A percentile compares a stretch with the other conserved stretches of the same genome.
These are phyloP conservation scores for Metschnikowia lachancei DNA, from an alignment of 805 yeast species.

Conservation along the genomic window DNA sequence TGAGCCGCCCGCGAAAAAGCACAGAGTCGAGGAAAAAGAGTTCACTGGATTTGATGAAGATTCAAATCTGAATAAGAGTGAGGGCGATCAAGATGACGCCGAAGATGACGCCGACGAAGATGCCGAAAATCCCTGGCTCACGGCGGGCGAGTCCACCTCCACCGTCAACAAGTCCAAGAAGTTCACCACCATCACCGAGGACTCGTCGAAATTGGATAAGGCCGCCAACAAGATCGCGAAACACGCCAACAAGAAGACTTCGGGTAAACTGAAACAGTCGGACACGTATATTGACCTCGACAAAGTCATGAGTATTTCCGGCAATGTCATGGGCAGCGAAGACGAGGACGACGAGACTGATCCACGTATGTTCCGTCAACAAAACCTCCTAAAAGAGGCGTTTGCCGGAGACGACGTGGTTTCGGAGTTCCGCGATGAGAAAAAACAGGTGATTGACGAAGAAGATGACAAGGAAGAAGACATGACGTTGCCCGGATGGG, in stretches of 20 bases:
- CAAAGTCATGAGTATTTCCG: conserved; percentile 54
- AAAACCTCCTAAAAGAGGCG: conserved; percentile 81
- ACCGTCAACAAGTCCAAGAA: conserved; percentile 32
- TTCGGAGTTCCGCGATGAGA: conserved; percentile 74
- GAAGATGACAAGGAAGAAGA: conserved; percentile 90
- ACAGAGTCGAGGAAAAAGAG: conserved; percentile 14
- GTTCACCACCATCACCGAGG: conserved; percentile 31
- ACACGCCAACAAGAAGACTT: conserved; percentile 31
- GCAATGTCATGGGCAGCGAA: conserved; percentile 33
- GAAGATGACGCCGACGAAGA: conserved; percentile 14
- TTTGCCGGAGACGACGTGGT: conserved; percentile 98
- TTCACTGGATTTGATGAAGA: conserved; percentile 16
- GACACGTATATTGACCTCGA: conserved; percentile 48
- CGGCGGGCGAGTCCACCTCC: conserved; percentile 14
- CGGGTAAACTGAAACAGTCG: conserved; percentile 30
- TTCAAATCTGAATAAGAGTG: conserved; percentile 1
- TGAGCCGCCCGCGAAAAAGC: conserved; percentile 13
- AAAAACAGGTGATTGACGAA: conserved; percentile 58
- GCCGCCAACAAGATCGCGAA: conserved; percentile 42
- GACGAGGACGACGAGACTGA: conserved; percentile 33
- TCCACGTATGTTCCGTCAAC: conserved; percentile 65
- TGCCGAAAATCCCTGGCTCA: conserved; percentile 40
- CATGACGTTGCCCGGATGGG: conserved; percentile 94
- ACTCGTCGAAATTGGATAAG: conserved; percentile 38
- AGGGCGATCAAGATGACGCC: background rate